Base-by-base conservation (phyloP, 148 eudicot genomes). In the Silene latifolia region DNA sequence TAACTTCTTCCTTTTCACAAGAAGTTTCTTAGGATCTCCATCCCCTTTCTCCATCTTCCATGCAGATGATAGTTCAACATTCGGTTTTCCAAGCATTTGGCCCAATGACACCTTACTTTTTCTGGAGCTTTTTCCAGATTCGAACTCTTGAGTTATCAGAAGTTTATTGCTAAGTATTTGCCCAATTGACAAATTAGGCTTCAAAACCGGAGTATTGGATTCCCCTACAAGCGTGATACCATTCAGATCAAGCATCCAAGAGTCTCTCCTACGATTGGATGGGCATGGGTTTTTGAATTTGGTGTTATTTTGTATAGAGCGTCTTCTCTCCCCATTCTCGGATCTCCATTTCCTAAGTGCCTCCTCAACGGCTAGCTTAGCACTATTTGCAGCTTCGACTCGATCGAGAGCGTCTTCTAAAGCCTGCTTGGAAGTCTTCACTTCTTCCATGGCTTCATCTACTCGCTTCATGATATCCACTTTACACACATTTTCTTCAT, bases 271-370 rank as follows among this genome's bases (percentile, higher is more conserved):
- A 48, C 72, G 80, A 25, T 67, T 75, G 13, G 89, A 83, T 9
- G 90, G 83, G 67, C 44, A 77, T 4, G 90, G 79, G 58, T 84
- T 90, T 80, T 95, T 95, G 82, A 95, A 95, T 74, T 90, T 95
- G 24, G 92, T 82, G 29, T 82, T 74, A 74, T 80, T 85, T 13
- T 87, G 91, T 9, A 88, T 74, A 14, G 92, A 81, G 4, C 90
- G 86, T 61, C 97, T 86, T 83, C 78, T 90, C 25, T 90, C 92
- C 51, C 89, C 90, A 25, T 87, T 86, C 48, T 95, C 93, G 1
- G 94, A 92, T 77, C 99, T 87, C 98, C 99, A 96, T 68, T 86
- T 86, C 32, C 99, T 74, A 25, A 96, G 85, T 74, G 98, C 97
- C 80, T 92, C 98, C 81, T 96, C 99, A 18, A 91, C 94, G 39